Evolutionary conservation across 129 eudicot genomes (phyloP).

Genomic region (Pseudognaphalium luteoalbum): DNA sequence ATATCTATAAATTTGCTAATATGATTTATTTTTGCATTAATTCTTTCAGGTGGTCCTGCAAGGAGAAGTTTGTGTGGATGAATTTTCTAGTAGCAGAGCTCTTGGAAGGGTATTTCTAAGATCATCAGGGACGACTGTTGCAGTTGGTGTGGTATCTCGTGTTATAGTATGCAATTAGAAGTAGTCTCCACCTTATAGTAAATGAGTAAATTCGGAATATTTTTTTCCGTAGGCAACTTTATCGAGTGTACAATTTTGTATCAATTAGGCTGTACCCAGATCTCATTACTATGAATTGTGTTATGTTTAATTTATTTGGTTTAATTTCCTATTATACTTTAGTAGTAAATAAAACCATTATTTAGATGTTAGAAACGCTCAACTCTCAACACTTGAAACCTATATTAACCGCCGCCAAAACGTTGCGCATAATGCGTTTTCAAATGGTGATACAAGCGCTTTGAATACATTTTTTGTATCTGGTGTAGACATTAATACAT

Average conservation of each 20-base stretch:
- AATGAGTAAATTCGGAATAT: neutral
- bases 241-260: slow-evolving; percentile 19
- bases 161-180: slow-evolving; percentile 35
- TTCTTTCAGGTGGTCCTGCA: slow-evolving; percentile 63
- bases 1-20: too few relatives aligned
- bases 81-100: slow-evolving; percentile 60
- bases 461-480: too few relatives aligned
- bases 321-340: neutral
- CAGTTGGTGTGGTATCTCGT: slow-evolving; percentile 77
- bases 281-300: neutral
- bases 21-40: neutral
- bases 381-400: neutral
- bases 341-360: neutral
- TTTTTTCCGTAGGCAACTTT: neutral
- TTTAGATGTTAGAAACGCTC: neutral
- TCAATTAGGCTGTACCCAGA: neutral
- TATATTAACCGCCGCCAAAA: neutral
- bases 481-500: too few relatives aligned
- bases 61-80: slow-evolving; percentile 79
- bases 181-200: slow-evolving; percentile 5
- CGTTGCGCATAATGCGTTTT: neutral
- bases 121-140: slow-evolving; percentile 82
- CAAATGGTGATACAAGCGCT: too few relatives aligned
- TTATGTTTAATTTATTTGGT: neutral
- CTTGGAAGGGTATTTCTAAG: slow-evolving; percentile 90